Conservation (phyloP, 176 grass and related monocot species). For the Carex scoparia region DNA sequence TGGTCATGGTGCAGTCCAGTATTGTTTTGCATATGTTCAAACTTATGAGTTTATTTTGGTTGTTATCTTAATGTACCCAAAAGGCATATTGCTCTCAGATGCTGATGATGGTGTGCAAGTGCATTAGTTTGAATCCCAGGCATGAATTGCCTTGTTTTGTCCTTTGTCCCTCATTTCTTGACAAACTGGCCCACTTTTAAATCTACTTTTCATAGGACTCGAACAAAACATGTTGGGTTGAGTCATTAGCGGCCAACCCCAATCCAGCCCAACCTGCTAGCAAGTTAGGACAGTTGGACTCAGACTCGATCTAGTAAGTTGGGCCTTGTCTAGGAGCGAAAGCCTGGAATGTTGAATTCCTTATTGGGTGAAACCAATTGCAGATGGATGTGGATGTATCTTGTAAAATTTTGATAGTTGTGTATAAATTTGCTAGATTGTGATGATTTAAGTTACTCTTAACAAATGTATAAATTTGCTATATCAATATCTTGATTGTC, state of each 20-base stretch:
- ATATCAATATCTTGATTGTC: too few species aligned
- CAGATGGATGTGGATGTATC: slow-evolving; percentile 7
- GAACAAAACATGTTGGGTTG: neutral
- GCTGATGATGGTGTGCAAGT: neutral
- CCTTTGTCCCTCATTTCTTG: neutral
- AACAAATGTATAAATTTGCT: neutral
- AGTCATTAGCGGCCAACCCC: neutral
- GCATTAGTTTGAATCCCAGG: neutral
- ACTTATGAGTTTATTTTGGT: neutral
- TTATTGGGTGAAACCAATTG: neutral
- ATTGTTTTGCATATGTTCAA: neutral
- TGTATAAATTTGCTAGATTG: neutral
- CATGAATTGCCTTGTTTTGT: neutral
- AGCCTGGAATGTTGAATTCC: neutral
- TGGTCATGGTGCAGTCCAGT: neutral
- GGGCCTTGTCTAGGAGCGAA: neutral
- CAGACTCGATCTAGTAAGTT: neutral
- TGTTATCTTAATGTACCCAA: neutral
- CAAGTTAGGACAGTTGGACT: neutral
- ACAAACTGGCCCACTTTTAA: neutral
- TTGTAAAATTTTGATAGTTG: neutral
- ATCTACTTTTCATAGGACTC: neutral
- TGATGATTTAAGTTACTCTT: neutral
- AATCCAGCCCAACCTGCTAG: neutral
- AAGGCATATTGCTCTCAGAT: neutral